phyloP scores from a whole-genome alignment of 371 early-diverging fungal genomes.

The Blakeslea trispora region DNA sequence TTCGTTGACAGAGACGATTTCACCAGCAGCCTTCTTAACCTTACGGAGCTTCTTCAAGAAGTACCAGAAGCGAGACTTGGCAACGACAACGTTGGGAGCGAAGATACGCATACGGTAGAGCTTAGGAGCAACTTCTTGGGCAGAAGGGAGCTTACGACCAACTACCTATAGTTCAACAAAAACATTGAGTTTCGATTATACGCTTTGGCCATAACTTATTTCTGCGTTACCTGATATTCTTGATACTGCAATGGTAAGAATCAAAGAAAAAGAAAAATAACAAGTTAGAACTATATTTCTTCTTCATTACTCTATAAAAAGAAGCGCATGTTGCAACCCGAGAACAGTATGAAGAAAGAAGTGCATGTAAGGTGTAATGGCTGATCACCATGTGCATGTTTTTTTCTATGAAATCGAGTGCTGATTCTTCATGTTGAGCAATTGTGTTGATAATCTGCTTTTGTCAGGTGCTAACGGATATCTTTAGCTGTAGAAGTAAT shows the following conservation, averaged over 20 bases:
- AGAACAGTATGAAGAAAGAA: too few relatives aligned
- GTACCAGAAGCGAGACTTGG: slow-evolving; percentile 98
- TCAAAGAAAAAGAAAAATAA: too few relatives aligned
- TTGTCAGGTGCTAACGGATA: too few relatives aligned
- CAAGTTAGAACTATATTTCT: too few relatives aligned
- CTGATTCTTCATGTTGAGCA: too few relatives aligned
- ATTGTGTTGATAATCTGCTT: too few relatives aligned
- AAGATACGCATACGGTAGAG: slow-evolving; percentile 97
- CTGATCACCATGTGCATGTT: too few relatives aligned
- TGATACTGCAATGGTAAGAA: slow-evolving; percentile 11
- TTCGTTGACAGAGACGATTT: slow-evolving; percentile 94
- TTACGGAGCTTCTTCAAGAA: slow-evolving; percentile 95
- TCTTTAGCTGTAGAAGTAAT: too few relatives aligned
- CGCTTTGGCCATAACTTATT: neutral
- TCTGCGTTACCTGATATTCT: slow-evolving; percentile 22
- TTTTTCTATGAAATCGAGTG: too few relatives aligned
- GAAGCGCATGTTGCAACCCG: too few relatives aligned
- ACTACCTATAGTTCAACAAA: slow-evolving; percentile 59
- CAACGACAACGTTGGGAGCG: slow-evolving; percentile 95
- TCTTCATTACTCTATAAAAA: too few relatives aligned
- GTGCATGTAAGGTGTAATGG: too few relatives aligned
- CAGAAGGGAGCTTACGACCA: slow-evolving; percentile 90
- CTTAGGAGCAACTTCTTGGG: slow-evolving; percentile 89
- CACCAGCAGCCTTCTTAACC: slow-evolving; percentile 95
- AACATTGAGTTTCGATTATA: neutral